Conservation (phyloP, 768 basidiomycete species). For the Mycena crocata region DNA sequence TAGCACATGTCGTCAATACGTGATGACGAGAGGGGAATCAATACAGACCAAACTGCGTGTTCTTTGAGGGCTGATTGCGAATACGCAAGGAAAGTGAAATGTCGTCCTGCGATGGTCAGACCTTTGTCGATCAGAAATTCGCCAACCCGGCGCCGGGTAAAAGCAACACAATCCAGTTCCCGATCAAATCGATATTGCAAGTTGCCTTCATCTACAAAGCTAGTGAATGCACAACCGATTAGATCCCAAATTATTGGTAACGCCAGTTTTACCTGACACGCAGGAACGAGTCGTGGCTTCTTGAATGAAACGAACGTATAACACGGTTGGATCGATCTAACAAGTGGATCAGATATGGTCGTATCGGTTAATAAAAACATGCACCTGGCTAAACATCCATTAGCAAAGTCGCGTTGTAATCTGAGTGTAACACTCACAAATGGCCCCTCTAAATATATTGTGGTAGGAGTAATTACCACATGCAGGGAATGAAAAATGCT, state of each 20-base stretch:
- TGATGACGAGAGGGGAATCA: not conserved
- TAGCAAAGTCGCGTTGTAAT: not conserved
- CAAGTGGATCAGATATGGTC: not conserved
- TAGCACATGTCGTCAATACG: conserved; percentile 33
- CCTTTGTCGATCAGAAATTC: conserved; percentile 55
- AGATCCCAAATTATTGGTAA: not conserved
- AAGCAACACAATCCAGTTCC: conserved; percentile 63
- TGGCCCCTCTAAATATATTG: conserved; percentile 64
- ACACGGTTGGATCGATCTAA: conserved; percentile 72
- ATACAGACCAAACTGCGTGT: conserved; percentile 64
- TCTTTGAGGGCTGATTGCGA: conserved; percentile 82
- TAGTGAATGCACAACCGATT: conserved; percentile 14
- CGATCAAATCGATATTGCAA: conserved; percentile 66
- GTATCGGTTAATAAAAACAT: not conserved
- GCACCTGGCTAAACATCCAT: conserved; percentile 19
- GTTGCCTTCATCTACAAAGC: conserved; percentile 69
- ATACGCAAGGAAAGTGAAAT: conserved; percentile 76
- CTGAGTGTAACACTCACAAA: conserved; percentile 30
- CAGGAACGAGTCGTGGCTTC: conserved; percentile 65
- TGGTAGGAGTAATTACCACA: conserved; percentile 66
- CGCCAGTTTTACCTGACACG: conserved; percentile 55
- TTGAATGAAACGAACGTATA: conserved; percentile 60
- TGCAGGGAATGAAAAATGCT: conserved; percentile 58
- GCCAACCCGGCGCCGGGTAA: conserved; percentile 62
- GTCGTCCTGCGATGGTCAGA: conserved; percentile 63